A percentile compares a stretch with the other conserved stretches of the same genome.
These are phyloP conservation scores for Tricladium varicosporioides DNA, from an alignment of 2,329 filamentous ascomycete species.

Conservation along the genomic window DNA sequence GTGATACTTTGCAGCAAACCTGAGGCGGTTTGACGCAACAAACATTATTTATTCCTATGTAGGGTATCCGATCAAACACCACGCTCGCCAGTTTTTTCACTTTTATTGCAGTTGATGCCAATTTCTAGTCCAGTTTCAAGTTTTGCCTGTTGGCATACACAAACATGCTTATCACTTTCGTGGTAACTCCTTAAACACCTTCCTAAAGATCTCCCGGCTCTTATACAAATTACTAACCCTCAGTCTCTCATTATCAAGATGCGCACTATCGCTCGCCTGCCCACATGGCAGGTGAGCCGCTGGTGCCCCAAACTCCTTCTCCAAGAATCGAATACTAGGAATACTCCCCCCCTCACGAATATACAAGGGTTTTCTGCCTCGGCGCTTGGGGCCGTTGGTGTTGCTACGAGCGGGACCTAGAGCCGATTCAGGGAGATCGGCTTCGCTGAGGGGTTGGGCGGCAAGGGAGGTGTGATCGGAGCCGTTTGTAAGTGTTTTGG, in stretches of 20 bases:
- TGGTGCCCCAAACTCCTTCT: slow-evolving; percentile 89
- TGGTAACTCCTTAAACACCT: slow-evolving; percentile 61
- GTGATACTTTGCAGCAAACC: too few relatives aligned
- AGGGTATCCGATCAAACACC: neutral
- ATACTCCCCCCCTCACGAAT: slow-evolving; percentile 96
- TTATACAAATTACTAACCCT: slow-evolving; percentile 84
- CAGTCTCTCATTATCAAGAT: slow-evolving; percentile 93
- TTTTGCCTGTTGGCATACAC: neutral
- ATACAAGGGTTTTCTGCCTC: slow-evolving; percentile 69
- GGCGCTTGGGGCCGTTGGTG: slow-evolving; percentile 6
- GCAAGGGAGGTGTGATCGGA: slow-evolving; percentile 36
- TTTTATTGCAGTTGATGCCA: too few relatives aligned
- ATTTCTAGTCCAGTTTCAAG: too few relatives aligned
- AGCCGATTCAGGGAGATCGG: slow-evolving; percentile 26
- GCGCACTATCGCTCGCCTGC: slow-evolving; percentile 88
- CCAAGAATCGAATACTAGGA: slow-evolving; percentile 87
- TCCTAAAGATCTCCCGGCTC: slow-evolving; percentile 85
- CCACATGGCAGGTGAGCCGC: slow-evolving; percentile 93
- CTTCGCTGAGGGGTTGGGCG: slow-evolving; percentile 23
- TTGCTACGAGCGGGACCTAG: neutral
- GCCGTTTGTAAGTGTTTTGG: slow-evolving; percentile 48
- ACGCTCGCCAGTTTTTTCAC: too few relatives aligned
- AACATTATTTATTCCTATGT: too few relatives aligned
- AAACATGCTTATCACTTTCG: slow-evolving; percentile 25
- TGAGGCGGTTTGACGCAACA: too few relatives aligned